These are phyloP conservation scores for Neoboletus brunneissimus DNA, from an alignment of 768 basidiomycete genomes.

Conservation along the genomic window DNA sequence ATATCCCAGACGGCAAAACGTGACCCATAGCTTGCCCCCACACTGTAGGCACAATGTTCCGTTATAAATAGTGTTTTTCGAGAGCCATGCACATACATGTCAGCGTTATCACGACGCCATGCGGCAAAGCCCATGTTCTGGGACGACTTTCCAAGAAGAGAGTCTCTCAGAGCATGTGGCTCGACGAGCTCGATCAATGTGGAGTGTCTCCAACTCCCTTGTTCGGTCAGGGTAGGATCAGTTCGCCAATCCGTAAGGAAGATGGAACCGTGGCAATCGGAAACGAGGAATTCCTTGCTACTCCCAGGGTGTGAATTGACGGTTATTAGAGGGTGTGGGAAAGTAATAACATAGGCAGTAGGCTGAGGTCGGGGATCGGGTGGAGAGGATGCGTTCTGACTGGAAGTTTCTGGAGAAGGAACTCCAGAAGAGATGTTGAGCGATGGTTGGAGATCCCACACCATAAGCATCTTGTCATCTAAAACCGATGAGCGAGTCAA, in stretches of 20 bases:
- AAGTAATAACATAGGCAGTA: conserved; percentile 72
- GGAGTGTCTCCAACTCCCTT: conserved; percentile 56
- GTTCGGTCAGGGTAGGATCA: conserved; percentile 54
- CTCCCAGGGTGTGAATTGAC: conserved; percentile 69
- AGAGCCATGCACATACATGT: conserved; percentile 56
- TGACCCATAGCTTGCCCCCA: conserved; percentile 74
- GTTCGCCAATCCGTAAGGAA: conserved; percentile 83
- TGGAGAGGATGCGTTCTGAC: conserved; percentile 29
- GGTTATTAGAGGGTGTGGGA: conserved; percentile 66
- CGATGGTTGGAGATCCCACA: conserved; percentile 78
- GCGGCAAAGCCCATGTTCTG: conserved; percentile 59
- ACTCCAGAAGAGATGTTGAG: conserved; percentile 41
- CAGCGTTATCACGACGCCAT: conserved; percentile 67
- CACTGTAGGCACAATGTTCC: conserved; percentile 37
- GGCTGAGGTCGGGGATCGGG: conserved; percentile 55
- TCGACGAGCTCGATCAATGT: conserved; percentile 72
- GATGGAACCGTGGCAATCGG: conserved; percentile 70
- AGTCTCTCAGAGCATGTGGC: conserved; percentile 57
- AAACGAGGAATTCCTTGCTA: conserved; percentile 76
- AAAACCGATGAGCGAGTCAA: conserved; percentile 2
- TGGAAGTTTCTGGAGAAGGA: conserved; percentile 33
- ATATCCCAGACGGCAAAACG: conserved; percentile 78
- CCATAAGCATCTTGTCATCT: conserved; percentile 85
- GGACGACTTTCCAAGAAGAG: conserved; percentile 43
- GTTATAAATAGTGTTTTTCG: neutral